Evolutionary conservation across 108 stramenopile species (phyloP).

Genomic region (Asterionellopsis glacialis): DNA sequence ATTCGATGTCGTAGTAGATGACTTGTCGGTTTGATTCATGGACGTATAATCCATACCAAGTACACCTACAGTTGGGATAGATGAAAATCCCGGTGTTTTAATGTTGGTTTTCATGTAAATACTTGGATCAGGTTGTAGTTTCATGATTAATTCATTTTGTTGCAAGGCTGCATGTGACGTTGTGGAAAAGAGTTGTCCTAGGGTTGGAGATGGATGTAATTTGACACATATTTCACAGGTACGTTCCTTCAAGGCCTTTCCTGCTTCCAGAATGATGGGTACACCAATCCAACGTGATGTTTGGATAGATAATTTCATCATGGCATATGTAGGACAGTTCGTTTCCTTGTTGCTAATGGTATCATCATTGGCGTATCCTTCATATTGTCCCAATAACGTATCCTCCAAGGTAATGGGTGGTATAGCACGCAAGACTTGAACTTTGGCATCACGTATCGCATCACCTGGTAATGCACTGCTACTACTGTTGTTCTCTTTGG

Average conservation of each 20-base stretch:
- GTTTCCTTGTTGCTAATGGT: constrained; percentile 84
- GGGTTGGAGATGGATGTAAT: constrained; percentile 71
- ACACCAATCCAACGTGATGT: constrained; percentile 97
- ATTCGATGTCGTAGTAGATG: constrained; percentile 17
- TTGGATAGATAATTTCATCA: constrained; percentile 77
- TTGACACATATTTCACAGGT: constrained; percentile 89
- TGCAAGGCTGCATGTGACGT: constrained; percentile 10
- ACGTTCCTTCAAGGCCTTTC: constrained; percentile 93
- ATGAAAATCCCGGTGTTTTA: constrained; percentile 86
- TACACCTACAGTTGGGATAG: constrained; percentile 59
- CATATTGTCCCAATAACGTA: constrained; percentile 93
- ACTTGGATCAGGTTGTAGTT: constrained; percentile 81
- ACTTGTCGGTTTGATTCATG: not conserved
- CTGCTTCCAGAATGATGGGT: constrained; percentile 95
- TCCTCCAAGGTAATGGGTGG: constrained; percentile 67
- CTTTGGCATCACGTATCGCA: constrained; percentile 91
- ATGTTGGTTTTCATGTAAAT: constrained; percentile 90
- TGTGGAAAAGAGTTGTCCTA: constrained; percentile 33
- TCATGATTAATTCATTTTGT: constrained; percentile 86
- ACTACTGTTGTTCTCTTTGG: constrained; percentile 1
- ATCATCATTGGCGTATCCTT: constrained; percentile 82
- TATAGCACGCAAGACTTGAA: constrained; percentile 82
- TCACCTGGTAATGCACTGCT: constrained; percentile 47
- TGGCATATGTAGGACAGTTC: constrained; percentile 89
- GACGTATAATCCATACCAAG: constrained; percentile 74